A percentile compares a stretch with the other conserved stretches of the same genome.
Conservation (phyloP, 306 rosid genomes). For the Hippophae tibetana region DNA sequence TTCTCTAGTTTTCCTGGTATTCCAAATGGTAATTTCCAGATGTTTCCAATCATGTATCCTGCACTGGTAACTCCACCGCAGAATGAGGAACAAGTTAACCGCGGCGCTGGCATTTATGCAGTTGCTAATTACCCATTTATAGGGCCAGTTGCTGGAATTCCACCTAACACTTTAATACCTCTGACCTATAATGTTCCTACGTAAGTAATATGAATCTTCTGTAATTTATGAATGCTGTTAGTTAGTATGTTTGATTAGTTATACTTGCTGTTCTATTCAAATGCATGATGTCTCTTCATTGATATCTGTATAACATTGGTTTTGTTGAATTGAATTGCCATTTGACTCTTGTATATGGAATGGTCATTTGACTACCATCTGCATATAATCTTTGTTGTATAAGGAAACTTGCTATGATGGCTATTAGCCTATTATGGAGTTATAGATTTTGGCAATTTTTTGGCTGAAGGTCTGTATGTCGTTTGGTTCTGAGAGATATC, state of each 20-base stretch:
- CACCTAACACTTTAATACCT: conserved; percentile 60
- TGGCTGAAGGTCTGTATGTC: no score
- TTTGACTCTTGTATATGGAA: neutral
- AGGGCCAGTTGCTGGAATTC: conserved; percentile 61
- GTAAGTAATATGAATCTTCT: conserved; percentile 32
- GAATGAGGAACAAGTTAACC: conserved; percentile 50
- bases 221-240: neutral
- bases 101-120: conserved; percentile 88
- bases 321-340: neutral
- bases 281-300: neutral
- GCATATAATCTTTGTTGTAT: neutral
- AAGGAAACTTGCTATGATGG: neutral
- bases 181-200: conserved; percentile 75
- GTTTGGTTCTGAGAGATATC: no score
- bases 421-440: no score
- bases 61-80: conserved; percentile 54
- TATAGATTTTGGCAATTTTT: no score
- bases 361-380: neutral
- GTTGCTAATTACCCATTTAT: conserved; percentile 54
- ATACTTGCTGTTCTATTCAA: neutral
- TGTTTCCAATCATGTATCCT: conserved; percentile 62
- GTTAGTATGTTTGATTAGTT: neutral
- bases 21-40: conserved; percentile 54
- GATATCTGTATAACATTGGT: neutral
- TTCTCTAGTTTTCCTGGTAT: conserved; percentile 25